A percentile compares a stretch with the other conserved stretches of the same genome.
phyloP scores from a whole-genome alignment of 2,329 filamentous ascomycete genomes.

The Bipolaris zeicola region DNA sequence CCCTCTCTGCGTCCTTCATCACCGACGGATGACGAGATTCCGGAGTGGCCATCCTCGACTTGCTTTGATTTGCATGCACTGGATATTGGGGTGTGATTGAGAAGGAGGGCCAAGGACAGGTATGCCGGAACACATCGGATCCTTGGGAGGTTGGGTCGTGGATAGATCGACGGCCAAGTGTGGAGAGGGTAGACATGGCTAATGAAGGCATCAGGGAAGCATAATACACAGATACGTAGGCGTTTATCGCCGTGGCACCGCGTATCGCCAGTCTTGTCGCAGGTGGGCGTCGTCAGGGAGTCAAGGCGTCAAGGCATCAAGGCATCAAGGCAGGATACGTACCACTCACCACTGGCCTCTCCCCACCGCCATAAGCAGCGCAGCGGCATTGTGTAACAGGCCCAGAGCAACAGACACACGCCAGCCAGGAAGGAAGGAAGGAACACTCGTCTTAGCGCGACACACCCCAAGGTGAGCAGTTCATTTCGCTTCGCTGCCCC shows the following conservation, averaged over 20 bases:
- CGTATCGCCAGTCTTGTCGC: background rate
- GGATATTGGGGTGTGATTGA: slow-evolving; percentile 9
- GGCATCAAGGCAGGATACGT: background rate
- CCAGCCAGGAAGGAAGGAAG: background rate
- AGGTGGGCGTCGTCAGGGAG: background rate
- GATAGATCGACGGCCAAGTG: no score
- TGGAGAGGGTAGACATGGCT: no score
- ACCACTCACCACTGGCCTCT: background rate
- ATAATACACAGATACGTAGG: background rate
- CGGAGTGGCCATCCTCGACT: slow-evolving; percentile 12
- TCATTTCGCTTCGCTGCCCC: slow-evolving; percentile 38
- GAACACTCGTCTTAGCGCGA: slow-evolving; percentile 15
- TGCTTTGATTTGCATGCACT: slow-evolving; percentile 15
- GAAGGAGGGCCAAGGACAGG: slow-evolving; percentile 22
- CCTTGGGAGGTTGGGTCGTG: no score
- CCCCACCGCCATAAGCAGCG: slow-evolving; percentile 11
- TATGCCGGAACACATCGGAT: slow-evolving; percentile 4
- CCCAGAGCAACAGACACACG: background rate
- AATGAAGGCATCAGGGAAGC: background rate
- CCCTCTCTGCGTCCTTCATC: slow-evolving; percentile 9
- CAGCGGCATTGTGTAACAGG: slow-evolving; percentile 12
- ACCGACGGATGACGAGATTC: slow-evolving; percentile 24
- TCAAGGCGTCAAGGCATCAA: background rate
- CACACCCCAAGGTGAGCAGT: slow-evolving; percentile 38
- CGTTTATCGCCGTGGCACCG: background rate